These are phyloP conservation scores for Eremochloa ophiuroides DNA, from an alignment of 176 grass and related monocot species.

Conservation along the genomic window DNA sequence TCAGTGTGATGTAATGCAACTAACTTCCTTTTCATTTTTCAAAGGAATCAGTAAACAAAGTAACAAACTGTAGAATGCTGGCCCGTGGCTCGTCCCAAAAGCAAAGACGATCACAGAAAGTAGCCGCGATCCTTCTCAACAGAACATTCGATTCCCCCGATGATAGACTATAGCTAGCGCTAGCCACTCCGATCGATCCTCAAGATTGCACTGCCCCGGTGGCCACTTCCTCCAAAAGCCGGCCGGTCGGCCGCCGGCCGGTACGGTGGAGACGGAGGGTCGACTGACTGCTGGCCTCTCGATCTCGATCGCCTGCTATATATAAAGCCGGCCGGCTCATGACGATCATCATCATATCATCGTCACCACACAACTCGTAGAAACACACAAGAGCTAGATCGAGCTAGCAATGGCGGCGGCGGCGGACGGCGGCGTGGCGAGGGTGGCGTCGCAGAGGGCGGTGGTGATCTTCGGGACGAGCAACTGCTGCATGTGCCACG, in stretches of 20 bases:
- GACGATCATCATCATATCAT: not conserved
- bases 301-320: not conserved
- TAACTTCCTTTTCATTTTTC: not conserved
- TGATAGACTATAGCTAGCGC: not conserved
- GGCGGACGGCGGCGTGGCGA: conserved; percentile 44
- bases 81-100: conserved; percentile 2
- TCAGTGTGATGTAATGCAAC: not conserved
- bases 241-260: not conserved
- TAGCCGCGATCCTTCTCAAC: not conserved
- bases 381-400: too few species aligned
- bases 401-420: conserved; percentile 35
- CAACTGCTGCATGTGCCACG: conserved; percentile 80
- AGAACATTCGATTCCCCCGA: conserved; percentile 19
- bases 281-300: not conserved
- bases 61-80: conserved; percentile 1
- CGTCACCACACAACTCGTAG: not conserved
- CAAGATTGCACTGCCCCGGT: not conserved
- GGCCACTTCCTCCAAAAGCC: not conserved
- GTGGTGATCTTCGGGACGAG: conserved; percentile 69
- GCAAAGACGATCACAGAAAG: conserved; percentile 16
- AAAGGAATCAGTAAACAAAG: too few species aligned
- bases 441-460: conserved; percentile 46
- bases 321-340: not conserved
- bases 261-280: not conserved
- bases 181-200: not conserved